Conservation (phyloP, 2,329 filamentous ascomycete species). For the Aureobasidium uvarum region DNA sequence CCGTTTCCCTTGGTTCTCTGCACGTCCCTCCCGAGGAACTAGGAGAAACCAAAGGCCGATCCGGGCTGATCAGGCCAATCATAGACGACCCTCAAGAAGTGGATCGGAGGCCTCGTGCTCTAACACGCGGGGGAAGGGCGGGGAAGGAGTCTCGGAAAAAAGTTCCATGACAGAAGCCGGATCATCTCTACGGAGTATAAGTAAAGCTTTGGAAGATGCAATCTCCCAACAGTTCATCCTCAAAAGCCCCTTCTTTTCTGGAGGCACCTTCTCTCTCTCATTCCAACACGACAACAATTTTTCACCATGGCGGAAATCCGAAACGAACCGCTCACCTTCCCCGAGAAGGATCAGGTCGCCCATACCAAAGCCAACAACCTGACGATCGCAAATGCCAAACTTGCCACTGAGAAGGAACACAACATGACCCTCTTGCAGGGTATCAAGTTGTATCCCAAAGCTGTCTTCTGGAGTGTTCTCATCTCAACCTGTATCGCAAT, state of each 20-base stretch:
- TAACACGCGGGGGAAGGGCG: not conserved
- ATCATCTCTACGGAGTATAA: constrained; percentile 13
- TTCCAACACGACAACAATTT: not conserved
- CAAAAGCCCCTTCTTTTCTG: constrained; percentile 14
- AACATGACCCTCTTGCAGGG: constrained; percentile 65
- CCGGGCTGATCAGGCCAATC: not conserved
- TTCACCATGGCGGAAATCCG: constrained; percentile 25
- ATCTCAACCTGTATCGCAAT: constrained; percentile 91
- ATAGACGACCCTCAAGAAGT: not conserved
- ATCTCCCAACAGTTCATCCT: constrained; percentile 23
- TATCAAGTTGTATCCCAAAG: constrained; percentile 80
- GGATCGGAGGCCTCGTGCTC: not conserved
- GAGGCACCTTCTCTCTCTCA: constrained; percentile 3
- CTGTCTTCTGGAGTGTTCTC: constrained; percentile 75
- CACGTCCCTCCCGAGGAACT: constrained; percentile 3
- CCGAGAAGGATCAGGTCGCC: constrained; percentile 37
- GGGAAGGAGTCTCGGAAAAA: not conserved
- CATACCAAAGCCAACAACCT: constrained; percentile 33
- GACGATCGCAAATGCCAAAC: constrained; percentile 45
- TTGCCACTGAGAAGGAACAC: constrained; percentile 51
- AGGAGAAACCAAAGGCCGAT: constrained; percentile 18
- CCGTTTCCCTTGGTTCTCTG: not conserved
- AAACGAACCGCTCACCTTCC: constrained; percentile 31
- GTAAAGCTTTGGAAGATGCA: constrained; percentile 4
- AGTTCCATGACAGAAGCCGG: not conserved